Evolutionary conservation across 345 rosid genomes (phyloP).

Genomic region (Citrus cavaleriei): DNA sequence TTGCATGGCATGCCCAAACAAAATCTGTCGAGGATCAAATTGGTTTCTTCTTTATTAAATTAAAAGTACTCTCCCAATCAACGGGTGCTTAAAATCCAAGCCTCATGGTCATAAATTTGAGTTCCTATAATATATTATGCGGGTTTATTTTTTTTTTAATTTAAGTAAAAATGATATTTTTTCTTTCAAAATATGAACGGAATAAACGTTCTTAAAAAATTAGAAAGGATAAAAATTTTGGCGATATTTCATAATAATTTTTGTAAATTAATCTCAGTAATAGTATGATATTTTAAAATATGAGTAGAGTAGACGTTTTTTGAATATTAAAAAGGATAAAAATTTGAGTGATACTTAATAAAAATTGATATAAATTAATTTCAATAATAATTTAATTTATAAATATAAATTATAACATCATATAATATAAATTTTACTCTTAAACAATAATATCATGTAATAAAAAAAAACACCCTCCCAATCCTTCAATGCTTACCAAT

Average conservation of each 20-base stretch:
- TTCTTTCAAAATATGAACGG: accelerated
- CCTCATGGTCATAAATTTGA: too few relatives aligned
- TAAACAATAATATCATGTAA: too few relatives aligned
- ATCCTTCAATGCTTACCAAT: background rate
- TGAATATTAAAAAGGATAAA: accelerated
- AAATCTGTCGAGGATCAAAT: background rate
- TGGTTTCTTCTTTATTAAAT: too few relatives aligned
- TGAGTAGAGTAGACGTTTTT: accelerated
- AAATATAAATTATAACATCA: too few relatives aligned
- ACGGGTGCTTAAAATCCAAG: too few relatives aligned
- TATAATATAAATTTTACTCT: too few relatives aligned
- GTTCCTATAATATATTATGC: too few relatives aligned
- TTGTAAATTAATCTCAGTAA: too few relatives aligned
- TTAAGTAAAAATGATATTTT: accelerated
- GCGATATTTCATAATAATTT: accelerated
- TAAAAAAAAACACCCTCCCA: too few relatives aligned
- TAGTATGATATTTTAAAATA: accelerated
- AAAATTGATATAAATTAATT: too few relatives aligned
- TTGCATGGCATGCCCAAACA: background rate
- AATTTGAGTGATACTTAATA: accelerated
- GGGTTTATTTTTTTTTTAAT: too few relatives aligned
- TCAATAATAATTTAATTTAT: accelerated
- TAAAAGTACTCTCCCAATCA: background rate
- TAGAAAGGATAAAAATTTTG: accelerated
- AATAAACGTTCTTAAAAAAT: accelerated